Percentiles rank a stretch among this genome's conserved stretches.
Conservation (phyloP, 306 rosid genomes). For the Casuarina equisetifolia region DNA sequence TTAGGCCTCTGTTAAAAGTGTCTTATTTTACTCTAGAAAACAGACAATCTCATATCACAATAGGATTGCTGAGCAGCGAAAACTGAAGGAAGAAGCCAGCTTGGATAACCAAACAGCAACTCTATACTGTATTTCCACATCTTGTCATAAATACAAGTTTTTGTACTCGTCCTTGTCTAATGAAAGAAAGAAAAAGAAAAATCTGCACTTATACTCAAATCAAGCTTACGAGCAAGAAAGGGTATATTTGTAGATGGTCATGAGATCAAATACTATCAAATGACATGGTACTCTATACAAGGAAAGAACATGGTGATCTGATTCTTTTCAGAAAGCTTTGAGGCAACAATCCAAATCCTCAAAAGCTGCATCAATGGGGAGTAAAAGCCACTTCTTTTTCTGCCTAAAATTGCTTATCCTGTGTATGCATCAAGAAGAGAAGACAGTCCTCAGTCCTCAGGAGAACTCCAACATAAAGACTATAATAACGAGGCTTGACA, state of each 20-base stretch:
- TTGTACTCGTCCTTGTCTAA: not conserved
- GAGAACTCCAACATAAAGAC: not conserved
- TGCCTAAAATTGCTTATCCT: not conserved
- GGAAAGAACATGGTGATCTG: constrained; percentile 3
- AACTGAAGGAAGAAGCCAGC: too few species aligned
- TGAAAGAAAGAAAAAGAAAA: not conserved
- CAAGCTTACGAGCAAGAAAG: not conserved
- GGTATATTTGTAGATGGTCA: not conserved
- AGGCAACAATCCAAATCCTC: not conserved
- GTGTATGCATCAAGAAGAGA: not conserved
- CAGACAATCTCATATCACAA: too few species aligned
- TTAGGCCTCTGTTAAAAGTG: too few species aligned
- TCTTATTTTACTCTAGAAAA: too few species aligned
- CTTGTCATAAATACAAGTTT: not conserved
- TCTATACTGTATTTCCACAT: constrained; percentile 1
- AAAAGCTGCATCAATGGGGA: constrained; percentile 10
- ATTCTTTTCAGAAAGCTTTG: not conserved
- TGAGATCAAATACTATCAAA: not conserved
- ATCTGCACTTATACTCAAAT: not conserved
- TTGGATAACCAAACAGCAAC: too few species aligned
- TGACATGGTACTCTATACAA: constrained; percentile 24
- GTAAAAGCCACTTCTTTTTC: not conserved
- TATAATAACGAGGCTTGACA: not conserved
- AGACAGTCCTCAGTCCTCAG: constrained; percentile 3
- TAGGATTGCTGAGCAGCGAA: too few species aligned